phyloP scores from a whole-genome alignment of 805 yeast genomes.

The Saturnispora zaruensis region DNA sequence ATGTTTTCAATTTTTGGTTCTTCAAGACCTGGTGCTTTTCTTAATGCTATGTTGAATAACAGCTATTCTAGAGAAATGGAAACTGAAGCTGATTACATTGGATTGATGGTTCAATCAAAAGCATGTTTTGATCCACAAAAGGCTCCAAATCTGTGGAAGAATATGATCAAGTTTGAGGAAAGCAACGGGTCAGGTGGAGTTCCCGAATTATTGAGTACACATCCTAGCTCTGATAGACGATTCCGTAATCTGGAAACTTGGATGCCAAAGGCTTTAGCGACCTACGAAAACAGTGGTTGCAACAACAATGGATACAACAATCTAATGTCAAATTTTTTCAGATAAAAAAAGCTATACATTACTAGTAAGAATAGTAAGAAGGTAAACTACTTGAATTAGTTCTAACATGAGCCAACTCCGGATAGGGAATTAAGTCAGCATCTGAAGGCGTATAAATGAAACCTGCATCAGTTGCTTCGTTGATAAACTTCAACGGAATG shows the following conservation, averaged over 20 bases:
- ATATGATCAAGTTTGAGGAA: slow-evolving; percentile 57
- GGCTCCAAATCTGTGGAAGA: slow-evolving; percentile 70
- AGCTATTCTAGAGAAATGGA: slow-evolving; percentile 94
- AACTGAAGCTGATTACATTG: slow-evolving; percentile 92
- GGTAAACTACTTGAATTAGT: slow-evolving; percentile 1
- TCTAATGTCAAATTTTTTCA: background rate
- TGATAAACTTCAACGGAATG: background rate
- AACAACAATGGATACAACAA: background rate
- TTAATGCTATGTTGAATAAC: slow-evolving; percentile 53
- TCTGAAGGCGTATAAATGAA: background rate
- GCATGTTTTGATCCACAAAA: slow-evolving; percentile 80
- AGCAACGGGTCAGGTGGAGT: slow-evolving; percentile 20
- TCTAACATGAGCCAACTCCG: background rate
- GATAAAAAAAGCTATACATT: background rate
- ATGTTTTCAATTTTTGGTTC: slow-evolving; percentile 59
- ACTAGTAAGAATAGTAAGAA: background rate
- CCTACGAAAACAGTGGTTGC: slow-evolving; percentile 38
- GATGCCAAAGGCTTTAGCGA: slow-evolving; percentile 49
- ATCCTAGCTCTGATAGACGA: slow-evolving; percentile 76
- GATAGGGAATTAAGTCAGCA: background rate
- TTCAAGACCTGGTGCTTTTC: slow-evolving; percentile 38
- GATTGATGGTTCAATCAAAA: slow-evolving; percentile 81
- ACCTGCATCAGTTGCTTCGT: background rate
- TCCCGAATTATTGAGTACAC: slow-evolving; percentile 74
- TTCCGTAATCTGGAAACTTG: slow-evolving; percentile 59